Conservation (phyloP, 306 rosid genomes). For the Prunus armeniaca region DNA sequence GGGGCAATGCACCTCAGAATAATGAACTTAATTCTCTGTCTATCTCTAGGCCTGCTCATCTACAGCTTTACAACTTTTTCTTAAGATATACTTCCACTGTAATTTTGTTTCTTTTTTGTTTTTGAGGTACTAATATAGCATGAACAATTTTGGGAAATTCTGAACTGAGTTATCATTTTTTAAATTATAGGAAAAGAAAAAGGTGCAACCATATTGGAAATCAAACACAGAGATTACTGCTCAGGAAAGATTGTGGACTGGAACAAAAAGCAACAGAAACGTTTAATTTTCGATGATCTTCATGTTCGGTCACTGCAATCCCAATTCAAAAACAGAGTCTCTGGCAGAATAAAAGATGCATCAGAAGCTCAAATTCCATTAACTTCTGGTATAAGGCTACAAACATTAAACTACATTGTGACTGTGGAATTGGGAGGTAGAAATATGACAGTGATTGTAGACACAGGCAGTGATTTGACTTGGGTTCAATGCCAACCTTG, state of each 20-base stretch:
- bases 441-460: slow-evolving; percentile 70
- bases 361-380: slow-evolving; percentile 66
- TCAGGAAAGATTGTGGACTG: slow-evolving; percentile 40
- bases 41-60: neutral
- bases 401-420: slow-evolving; percentile 75
- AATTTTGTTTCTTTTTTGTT: too few relatives aligned
- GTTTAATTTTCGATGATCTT: slow-evolving; percentile 42
- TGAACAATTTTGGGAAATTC: neutral
- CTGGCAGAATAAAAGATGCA: slow-evolving; percentile 17
- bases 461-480: slow-evolving; percentile 88
- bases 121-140: too few relatives aligned
- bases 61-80: neutral
- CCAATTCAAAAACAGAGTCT: slow-evolving; percentile 26
- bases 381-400: slow-evolving; percentile 53
- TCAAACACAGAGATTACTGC: slow-evolving; percentile 65
- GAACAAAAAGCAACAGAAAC: slow-evolving; percentile 39
- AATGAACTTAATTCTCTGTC: neutral
- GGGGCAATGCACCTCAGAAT: slow-evolving; percentile 4
- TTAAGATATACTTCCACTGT: neutral
- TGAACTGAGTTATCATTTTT: neutral
- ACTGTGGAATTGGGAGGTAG: slow-evolving; percentile 51
- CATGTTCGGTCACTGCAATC: slow-evolving; percentile 51
- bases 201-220: slow-evolving; percentile 63
- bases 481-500: slow-evolving; percentile 92
- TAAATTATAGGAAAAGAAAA: slow-evolving; percentile 50